Evolutionary conservation across 768 basidiomycete species (phyloP), one percentile per base, ranked within the genome.

Genomic region (Tulasnella sp.): DNA sequence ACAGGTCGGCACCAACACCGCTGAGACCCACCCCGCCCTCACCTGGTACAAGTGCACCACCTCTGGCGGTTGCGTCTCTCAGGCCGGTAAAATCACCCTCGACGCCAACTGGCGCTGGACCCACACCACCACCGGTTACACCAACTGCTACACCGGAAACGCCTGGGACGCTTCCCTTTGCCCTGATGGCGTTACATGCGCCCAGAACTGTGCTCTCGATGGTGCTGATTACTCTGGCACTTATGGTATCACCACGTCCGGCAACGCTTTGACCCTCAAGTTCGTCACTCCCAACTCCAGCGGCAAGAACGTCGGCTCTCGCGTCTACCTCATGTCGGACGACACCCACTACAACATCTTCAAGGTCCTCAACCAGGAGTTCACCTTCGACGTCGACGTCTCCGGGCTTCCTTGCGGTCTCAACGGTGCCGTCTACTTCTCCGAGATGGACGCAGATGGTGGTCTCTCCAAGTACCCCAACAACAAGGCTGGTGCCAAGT

Each of bases 391-490:
- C 84, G 88, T 90, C 83, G 88, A 90, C 82, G 85, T 90, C 76
- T 88, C 88, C 78, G 84, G 88, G 79, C 86, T 90, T 71, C 86
- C 87, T 10, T 90, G 89, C 81, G 89, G 89, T 78, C 85, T 90
- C 81, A 90, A 90, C 83, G 89, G 88, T 80, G 89, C 89, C 10
- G 84, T 90, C 77, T 90, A 90, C 85, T 89, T 90, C 83, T 83
- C 85, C 71, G 86, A 88, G 83, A 90, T 90, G 89, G 88, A 88
- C 81, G 85, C 86, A 18, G 88, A 89, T 80, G 89, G 89, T 85
- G 89, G 88, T 67, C 61, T 85, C 79, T 79, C 88, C 76, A 85
- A 85, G 81, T 88, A 83, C 84, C 79, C 88, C 23, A 84, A 79
- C 82, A 89, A 90, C 86, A 87, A 87, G 86, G 80, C 88, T 74